Evolutionary conservation across 2,329 filamentous ascomycete genomes (phyloP), one percentile per base, ranked within the genome.

Genomic region (Plenodomus tracheiphilus): DNA sequence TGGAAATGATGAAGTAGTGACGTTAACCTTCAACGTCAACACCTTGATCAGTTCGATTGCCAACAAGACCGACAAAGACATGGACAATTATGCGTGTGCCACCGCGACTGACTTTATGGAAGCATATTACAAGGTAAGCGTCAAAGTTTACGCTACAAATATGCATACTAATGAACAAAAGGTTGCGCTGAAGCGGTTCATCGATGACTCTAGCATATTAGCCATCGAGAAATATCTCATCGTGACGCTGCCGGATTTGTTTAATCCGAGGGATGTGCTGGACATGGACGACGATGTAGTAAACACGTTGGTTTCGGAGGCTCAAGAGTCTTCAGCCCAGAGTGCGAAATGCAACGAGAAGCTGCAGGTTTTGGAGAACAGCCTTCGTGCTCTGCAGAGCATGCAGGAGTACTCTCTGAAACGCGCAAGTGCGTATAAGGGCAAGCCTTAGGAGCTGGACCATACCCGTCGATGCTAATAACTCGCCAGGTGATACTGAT

Each of bases 101-200:
- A 56, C 56, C 21, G 65, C 64, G 9, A 51, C 61, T 1, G 66
- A 68, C 25, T 65, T 56, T 36, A 69, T 70, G 63, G 34, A 68
- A 41, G 68, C 69, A 8, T 72, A 59, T 25, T 64, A 61, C n/a
- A 61, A 61, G 30, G 56, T 56, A n/a, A n/a, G 42, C 11, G 28
- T 15, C 28, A 15, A 32, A 32, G 11, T 8, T 11, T 4, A 25
- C 10, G 22, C 22, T 10, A 25, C 22, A 15, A 7, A 32, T 8
- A 28, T 10, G 17, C 6, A 18, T 21, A 22, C 28, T 38, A 49
- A 19, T 39, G 9, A 8, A 21, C 39, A 34, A 15, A 37, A 76
- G 74, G 73, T 77, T 39, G 74, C 75, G 2, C 43, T 73, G 22
- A 74, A 75, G 54, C 70, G 53, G 2, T 60, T 75, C 36, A 60